Evolutionary conservation across 2,329 filamentous ascomycete genomes (phyloP), one percentile per base, ranked within the genome.

Genomic region (Colletotrichum brevisporum): DNA sequence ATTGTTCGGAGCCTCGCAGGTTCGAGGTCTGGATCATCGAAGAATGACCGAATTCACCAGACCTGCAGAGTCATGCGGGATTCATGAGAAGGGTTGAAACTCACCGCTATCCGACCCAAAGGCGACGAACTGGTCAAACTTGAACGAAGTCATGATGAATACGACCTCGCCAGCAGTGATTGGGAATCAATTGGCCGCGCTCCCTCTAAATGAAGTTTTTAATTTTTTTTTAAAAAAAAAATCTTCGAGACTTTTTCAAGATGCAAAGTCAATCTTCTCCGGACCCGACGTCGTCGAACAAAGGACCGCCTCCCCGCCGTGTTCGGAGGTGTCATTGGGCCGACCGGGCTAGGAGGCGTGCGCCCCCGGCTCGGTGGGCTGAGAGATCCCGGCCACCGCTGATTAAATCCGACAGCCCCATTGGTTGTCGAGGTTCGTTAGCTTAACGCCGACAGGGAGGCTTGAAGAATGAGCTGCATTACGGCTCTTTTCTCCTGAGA

Each of bases 31-130:
- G 26, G 26, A 41, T 4, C 9, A 10, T 12, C 39, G 39, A 41
- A 41, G n/a, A n/a, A n/a, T n/a, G n/a, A n/a, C n/a, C n/a, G n/a
- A n/a, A n/a, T n/a, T n/a, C n/a, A 8, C 36, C 8, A 5, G 36
- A 5, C 4, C 2, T 13, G 36, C 36, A 13, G 8, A 13, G n/a
- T n/a, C n/a, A n/a, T n/a, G n/a, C n/a, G n/a, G n/a, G n/a, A n/a
- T n/a, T n/a, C n/a, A n/a, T n/a, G n/a, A n/a, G n/a, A n/a, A 39
- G 27, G 27, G 27, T 31, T 31, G 27, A 45, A 26, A 74, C 79
- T 64, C 79, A 86, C 85, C 79, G 27, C 82, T 79, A 68, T 87
- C 84, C 21, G 83, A 84, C 47, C 81, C 82, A 68, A 86, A 86
- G 67, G 79, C 79, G 55, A 85, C 79, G 69, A 81, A 76, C 47